Base-by-base conservation (phyloP, 176 grass and related monocot genomes). In the Tuctoria greenei region DNA sequence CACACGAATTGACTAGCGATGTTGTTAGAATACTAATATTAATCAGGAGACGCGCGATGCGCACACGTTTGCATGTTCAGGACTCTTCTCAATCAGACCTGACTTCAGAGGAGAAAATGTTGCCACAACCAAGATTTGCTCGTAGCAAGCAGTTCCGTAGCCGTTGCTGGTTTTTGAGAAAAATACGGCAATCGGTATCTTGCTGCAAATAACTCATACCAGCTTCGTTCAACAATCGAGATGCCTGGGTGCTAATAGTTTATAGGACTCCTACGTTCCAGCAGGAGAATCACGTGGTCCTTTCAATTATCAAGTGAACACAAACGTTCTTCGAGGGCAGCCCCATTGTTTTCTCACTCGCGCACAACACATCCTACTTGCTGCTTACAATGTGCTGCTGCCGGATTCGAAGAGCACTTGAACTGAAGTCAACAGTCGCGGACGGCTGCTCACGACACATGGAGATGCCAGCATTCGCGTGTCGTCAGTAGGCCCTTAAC, bases 391-490 rank as follows among this genome's bases (percentile, higher is more conserved):
- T 2, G 2, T 56, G 17, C n/a, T 65, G 42, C 67, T 39, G 28
- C 1, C 49, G 67, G 27, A 72, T 27, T 40, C 28, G 34, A 26
- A 73, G 51, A 64, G 1, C 6, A 17, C 27, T 17, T 7, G 46
- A 51, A 18, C 17, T 51, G 23, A 21, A 23, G 9, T n/a, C 10
- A 21, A 4, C 68, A 21, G 55, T 47, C 39, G 67, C 57, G 55
- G 34, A 11, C 66, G 31, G 21, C 79, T 10, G 58, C 50, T 64
- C 21, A 20, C 7, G 59, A 31, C 69, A 69, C 26, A 45, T 20
- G 70, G 36, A 74, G 79, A 56, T 57, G 54, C 52, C 41, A 27
- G 41, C 78, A 27, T 67, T 43, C 62, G 71, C 61, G 6, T 59
- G 55, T 59, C 10, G 47, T 18, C 49, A 1, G 54, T 43, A 44